Conservation (phyloP, 371 early-diverging fungal genomes). For the Smittium mucronatum region DNA sequence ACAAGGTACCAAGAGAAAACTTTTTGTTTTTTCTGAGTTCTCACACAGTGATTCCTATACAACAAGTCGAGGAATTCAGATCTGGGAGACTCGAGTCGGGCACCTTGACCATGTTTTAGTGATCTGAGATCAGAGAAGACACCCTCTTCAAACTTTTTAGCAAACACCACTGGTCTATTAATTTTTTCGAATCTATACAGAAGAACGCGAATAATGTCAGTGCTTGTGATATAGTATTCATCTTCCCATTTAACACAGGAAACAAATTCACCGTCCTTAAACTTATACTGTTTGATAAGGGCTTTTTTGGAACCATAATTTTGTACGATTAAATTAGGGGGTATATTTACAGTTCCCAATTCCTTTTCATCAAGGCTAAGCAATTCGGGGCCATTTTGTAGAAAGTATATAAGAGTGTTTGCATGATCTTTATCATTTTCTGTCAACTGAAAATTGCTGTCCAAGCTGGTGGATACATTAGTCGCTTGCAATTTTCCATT, state of each 20-base stretch:
- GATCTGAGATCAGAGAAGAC: slow-evolving; percentile 96
- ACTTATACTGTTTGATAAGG: slow-evolving; percentile 48
- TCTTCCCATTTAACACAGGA: slow-evolving; percentile 86
- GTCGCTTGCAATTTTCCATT: neutral
- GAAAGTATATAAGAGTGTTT: slow-evolving; percentile 37
- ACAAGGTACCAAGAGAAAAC: slow-evolving; percentile 99
- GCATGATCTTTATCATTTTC: slow-evolving; percentile 20
- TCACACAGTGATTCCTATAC: slow-evolving; percentile 95
- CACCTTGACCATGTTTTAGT: slow-evolving; percentile 95
- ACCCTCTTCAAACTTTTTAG: slow-evolving; percentile 99
- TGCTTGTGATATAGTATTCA: slow-evolving; percentile 90
- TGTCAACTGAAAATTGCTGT: neutral
- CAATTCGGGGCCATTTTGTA: slow-evolving; percentile 34
- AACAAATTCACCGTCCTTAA: slow-evolving; percentile 74
- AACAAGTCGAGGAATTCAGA: slow-evolving; percentile 94
- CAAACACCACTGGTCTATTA: slow-evolving; percentile 73
- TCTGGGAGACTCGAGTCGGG: slow-evolving; percentile 91
- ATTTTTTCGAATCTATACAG: slow-evolving; percentile 89
- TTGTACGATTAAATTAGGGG: slow-evolving; percentile 25
- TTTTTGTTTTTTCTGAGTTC: slow-evolving; percentile 99
- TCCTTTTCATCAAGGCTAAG: slow-evolving; percentile 28
- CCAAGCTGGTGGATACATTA: neutral
- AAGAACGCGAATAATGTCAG: slow-evolving; percentile 95
- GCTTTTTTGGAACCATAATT: slow-evolving; percentile 8
- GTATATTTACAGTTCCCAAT: slow-evolving; percentile 36